Conservation (phyloP, 352 stramenopile genomes). For the Phytopythium mirpurense region DNA sequence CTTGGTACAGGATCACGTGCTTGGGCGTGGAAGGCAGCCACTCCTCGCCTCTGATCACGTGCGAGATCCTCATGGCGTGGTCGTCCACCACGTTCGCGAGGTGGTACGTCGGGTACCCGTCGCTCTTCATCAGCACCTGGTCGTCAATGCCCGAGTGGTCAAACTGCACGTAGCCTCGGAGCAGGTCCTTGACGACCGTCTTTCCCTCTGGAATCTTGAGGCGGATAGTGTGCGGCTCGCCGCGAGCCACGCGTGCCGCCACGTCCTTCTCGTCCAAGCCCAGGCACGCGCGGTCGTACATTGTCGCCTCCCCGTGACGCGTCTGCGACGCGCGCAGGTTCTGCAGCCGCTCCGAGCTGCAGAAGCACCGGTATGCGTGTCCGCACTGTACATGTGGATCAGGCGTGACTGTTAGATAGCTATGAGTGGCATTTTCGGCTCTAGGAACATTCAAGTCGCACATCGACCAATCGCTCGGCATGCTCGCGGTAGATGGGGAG, state of each 20-base stretch:
- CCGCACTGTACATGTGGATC: constrained; percentile 36
- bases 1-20: constrained; percentile 89
- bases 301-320: constrained; percentile 88
- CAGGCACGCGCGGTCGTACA: constrained; percentile 97
- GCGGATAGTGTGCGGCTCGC: constrained; percentile 90
- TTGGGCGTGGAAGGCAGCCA: constrained; percentile 91
- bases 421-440: too few species aligned
- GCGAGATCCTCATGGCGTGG: constrained; percentile 95
- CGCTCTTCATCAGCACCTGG: constrained; percentile 91
- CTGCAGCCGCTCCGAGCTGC: constrained; percentile 92
- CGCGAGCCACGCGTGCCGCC: constrained; percentile 78
- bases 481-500: constrained; percentile 92
- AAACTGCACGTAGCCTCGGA: constrained; percentile 93
- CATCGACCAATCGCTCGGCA: constrained; percentile 84
- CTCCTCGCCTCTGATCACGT: constrained; percentile 96
- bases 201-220: constrained; percentile 94
- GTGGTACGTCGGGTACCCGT: constrained; percentile 92
- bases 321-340: constrained; percentile 88
- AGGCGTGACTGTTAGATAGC: too few species aligned
- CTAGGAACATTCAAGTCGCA: too few species aligned
- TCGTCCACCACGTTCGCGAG: constrained; percentile 96
- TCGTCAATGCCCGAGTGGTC: constrained; percentile 88
- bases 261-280: constrained; percentile 89
- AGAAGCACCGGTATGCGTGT: constrained; percentile 98
- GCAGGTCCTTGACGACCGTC: constrained; percentile 93